These are phyloP conservation scores for Barbarea vulgaris DNA, from an alignment of 345 rosid species.

Conservation along the genomic window DNA sequence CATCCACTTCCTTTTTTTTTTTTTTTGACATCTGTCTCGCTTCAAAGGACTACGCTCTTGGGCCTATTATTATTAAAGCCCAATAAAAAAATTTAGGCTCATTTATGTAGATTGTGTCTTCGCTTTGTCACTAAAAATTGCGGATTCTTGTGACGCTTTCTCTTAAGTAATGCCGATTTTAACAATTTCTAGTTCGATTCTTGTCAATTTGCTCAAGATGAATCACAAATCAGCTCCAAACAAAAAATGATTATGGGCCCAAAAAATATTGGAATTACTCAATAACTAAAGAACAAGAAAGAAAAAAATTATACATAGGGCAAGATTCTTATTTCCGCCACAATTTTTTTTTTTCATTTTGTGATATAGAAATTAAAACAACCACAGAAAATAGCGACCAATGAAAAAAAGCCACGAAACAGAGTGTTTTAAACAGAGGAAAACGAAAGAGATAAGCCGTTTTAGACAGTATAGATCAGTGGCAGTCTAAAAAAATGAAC, in stretches of 20 bases:
- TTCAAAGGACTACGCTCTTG: neutral
- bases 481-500: conserved; percentile 33
- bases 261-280: no score
- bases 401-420: conserved; percentile 20
- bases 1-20: neutral
- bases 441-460: conserved; percentile 42
- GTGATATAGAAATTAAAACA: neutral
- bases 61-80: neutral
- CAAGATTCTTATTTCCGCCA: neutral
- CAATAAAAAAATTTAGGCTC: neutral
- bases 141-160: neutral
- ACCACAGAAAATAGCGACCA: conserved; percentile 21
- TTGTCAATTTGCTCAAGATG: neutral
- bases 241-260: neutral
- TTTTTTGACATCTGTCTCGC: neutral
- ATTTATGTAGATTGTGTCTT: neutral
- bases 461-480: conserved; percentile 1
- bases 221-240: neutral
- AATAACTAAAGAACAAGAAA: no score
- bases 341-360: neutral
- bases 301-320: neutral
- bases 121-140: neutral
- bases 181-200: neutral
- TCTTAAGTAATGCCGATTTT: neutral
- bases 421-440: neutral